These are phyloP conservation scores for Cubamyces lactineus DNA, from an alignment of 768 basidiomycete genomes.

Conservation along the genomic window DNA sequence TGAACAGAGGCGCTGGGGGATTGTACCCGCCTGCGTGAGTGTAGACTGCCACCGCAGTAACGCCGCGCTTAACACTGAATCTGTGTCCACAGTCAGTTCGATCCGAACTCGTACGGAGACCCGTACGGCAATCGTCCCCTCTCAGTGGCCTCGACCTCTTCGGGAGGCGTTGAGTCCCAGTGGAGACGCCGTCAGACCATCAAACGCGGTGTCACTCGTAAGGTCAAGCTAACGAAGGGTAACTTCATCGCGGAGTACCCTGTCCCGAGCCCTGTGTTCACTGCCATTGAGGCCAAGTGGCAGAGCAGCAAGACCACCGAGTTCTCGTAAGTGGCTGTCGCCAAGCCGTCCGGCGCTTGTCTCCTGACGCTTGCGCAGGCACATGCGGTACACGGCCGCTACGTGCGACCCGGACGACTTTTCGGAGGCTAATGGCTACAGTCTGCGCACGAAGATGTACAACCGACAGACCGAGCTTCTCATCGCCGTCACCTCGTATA, in stretches of 20 bases:
- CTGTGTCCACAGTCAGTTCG: constrained; percentile 36
- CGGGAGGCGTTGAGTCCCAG: constrained; percentile 40
- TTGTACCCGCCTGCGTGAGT: constrained; percentile 77
- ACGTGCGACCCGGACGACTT: constrained; percentile 94
- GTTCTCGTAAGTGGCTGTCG: constrained; percentile 70
- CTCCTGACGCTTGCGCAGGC: constrained; percentile 43
- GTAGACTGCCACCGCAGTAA: constrained; percentile 7
- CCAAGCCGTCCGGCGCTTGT: background rate
- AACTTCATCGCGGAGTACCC: constrained; percentile 91
- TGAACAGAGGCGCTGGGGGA: constrained; percentile 62
- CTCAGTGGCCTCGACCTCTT: constrained; percentile 41
- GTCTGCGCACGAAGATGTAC: constrained; percentile 82
- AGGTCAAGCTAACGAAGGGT: constrained; percentile 91
- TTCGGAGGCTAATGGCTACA: constrained; percentile 76
- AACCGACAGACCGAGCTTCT: constrained; percentile 90
- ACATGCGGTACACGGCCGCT: constrained; percentile 94
- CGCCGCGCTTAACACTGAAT: background rate
- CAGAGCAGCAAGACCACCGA: constrained; percentile 75
- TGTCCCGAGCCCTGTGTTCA: constrained; percentile 82
- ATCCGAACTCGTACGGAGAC: constrained; percentile 68
- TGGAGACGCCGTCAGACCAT: constrained; percentile 85
- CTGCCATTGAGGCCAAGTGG: constrained; percentile 83
- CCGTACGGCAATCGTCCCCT: constrained; percentile 57
- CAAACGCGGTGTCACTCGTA: constrained; percentile 91
- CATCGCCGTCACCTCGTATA: constrained; percentile 93